These are phyloP conservation scores for Fusarium pseudonygamai DNA, from an alignment of 2,329 filamentous ascomycete genomes.

Conservation along the genomic window DNA sequence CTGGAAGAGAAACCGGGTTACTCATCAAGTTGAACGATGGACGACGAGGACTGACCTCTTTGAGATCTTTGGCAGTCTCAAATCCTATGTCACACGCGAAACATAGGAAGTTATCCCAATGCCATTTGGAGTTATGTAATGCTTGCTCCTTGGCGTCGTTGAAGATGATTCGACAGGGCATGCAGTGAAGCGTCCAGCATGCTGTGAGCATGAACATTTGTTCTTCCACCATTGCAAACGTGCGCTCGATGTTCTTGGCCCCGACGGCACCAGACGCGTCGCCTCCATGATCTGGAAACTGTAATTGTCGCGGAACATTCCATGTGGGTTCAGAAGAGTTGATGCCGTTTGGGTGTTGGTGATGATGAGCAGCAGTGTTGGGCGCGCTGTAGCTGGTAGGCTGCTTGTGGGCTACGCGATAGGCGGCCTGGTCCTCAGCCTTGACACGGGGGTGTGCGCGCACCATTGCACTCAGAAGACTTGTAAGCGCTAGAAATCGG, in stretches of 20 bases:
- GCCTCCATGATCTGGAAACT: accelerated
- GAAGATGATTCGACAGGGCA: neutral
- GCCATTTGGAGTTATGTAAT: neutral
- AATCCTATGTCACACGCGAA: neutral
- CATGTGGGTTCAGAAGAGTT: neutral
- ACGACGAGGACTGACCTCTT: neutral
- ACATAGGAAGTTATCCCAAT: neutral
- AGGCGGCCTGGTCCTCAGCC: neutral
- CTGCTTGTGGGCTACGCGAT: neutral
- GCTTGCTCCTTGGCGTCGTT: neutral
- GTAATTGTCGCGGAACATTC: accelerated
- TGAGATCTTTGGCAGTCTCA: neutral
- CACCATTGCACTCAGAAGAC: neutral
- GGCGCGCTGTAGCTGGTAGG: neutral
- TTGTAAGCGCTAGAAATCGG: neutral
- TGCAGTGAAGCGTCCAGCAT: neutral
- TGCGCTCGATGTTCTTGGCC: neutral
- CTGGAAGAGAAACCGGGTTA: neutral
- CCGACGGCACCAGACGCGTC: accelerated
- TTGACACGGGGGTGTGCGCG: neutral
- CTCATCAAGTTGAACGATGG: neutral
- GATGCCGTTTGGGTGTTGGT: neutral
- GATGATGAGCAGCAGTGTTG: accelerated
- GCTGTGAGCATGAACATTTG: neutral
- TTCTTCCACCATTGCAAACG: neutral